A percentile compares a stretch with the other conserved stretches of the same genome.
Conservation (phyloP, 1,139 yeast species). For the Magnusiomyces tetraspermus region DNA sequence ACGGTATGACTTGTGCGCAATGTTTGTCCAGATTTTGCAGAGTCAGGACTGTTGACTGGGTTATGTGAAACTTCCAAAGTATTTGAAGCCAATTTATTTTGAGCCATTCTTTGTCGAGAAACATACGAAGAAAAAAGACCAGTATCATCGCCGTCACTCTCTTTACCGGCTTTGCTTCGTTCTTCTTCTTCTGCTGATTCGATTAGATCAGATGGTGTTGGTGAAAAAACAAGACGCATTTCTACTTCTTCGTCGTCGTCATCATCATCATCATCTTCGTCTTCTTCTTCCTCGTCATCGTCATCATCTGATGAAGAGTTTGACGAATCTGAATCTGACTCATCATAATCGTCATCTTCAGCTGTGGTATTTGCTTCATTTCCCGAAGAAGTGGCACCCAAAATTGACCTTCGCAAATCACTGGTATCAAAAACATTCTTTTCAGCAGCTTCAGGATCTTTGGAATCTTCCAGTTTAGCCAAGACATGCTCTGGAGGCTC, state of each 20-base stretch:
- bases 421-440: too few species aligned
- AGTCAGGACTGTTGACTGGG: too few species aligned
- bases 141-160: too few species aligned
- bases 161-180: too few species aligned
- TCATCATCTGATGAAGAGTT: conserved; percentile 8
- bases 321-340: not conserved
- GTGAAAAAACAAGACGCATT: not conserved
- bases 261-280: conserved; percentile 8
- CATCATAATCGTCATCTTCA: not conserved
- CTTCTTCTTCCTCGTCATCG: conserved; percentile 10
- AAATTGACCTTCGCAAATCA: not conserved
- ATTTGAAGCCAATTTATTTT: too few species aligned
- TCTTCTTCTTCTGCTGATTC: not conserved
- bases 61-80: too few species aligned
- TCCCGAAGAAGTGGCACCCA: not conserved
- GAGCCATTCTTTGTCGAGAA: too few species aligned
- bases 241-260: conserved; percentile 2
- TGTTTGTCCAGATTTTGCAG: too few species aligned
- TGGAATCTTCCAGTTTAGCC: not conserved
- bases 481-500: not conserved
- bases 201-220: not conserved
- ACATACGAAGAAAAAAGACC: too few species aligned
- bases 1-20: too few species aligned
- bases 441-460: too few species aligned
- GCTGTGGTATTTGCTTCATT: not conserved